These are phyloP conservation scores for Pelagomonas calceolata DNA, from an alignment of 108 stramenopile genomes.

Conservation along the genomic window DNA sequence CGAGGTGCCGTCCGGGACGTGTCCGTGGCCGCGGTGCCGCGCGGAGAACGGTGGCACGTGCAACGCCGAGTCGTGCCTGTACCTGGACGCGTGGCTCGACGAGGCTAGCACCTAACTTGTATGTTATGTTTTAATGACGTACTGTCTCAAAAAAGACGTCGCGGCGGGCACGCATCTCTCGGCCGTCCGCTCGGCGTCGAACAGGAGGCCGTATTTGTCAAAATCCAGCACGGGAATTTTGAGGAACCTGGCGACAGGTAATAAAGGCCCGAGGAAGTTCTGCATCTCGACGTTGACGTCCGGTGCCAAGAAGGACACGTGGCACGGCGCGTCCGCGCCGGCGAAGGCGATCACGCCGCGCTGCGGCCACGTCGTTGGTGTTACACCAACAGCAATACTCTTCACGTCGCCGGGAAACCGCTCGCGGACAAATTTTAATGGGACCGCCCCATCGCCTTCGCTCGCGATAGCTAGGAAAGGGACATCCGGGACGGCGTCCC, in stretches of 20 bases:
- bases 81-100: slow-evolving; percentile 11
- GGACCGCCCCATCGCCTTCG: slow-evolving; percentile 51
- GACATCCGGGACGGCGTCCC: too few relatives aligned
- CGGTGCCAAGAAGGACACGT: slow-evolving; percentile 59
- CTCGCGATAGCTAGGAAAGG: slow-evolving; percentile 36
- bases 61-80: slow-evolving; percentile 7
- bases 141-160: slow-evolving; percentile 39
- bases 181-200: slow-evolving; percentile 42
- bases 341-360: slow-evolving; percentile 41
- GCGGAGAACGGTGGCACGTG: too few relatives aligned
- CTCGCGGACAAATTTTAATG: slow-evolving; percentile 13
- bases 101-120: too few relatives aligned
- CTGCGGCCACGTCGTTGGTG: too few relatives aligned
- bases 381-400: too few relatives aligned
- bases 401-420: too few relatives aligned
- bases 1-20: slow-evolving; percentile 11
- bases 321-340: slow-evolving; percentile 52
- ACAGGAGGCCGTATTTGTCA: slow-evolving; percentile 46
- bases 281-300: slow-evolving; percentile 60
- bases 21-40: too few relatives aligned
- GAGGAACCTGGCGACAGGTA: slow-evolving; percentile 50
- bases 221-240: slow-evolving; percentile 60
- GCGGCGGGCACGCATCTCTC: slow-evolving; percentile 46
- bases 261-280: slow-evolving; percentile 53
- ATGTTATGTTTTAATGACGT: slow-evolving; percentile 10